Evolutionary conservation across 176 grass and related monocot genomes (phyloP).

Genomic region (Poa annua): DNA sequence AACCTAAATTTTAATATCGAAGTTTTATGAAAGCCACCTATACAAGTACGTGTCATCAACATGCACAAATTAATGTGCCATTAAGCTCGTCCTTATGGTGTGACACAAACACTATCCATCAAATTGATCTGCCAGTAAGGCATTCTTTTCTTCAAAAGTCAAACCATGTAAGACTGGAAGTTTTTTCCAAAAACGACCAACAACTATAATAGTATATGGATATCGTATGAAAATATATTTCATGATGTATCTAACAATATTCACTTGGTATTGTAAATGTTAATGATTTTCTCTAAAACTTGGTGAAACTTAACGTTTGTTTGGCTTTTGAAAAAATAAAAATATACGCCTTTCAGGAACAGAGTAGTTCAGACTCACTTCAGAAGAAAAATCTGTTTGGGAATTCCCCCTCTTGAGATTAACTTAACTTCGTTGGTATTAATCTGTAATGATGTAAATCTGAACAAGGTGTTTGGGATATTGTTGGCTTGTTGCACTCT

Average conservation of each 20-base stretch:
- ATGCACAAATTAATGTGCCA: not conserved
- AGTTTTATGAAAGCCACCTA: not conserved
- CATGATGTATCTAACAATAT: too few relatives aligned
- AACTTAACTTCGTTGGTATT: constrained; percentile 16
- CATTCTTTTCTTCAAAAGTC: too few relatives aligned
- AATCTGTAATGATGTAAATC: not conserved
- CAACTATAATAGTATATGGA: too few relatives aligned
- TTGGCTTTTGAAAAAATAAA: too few relatives aligned
- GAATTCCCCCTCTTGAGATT: not conserved
- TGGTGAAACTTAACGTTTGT: too few relatives aligned
- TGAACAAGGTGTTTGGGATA: constrained; percentile 14
- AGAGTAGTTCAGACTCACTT: too few relatives aligned
- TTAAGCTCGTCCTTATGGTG: not conserved
- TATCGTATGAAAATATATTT: too few relatives aligned
- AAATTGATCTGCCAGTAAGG: not conserved
- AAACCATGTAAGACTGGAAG: too few relatives aligned
- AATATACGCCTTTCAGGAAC: too few relatives aligned
- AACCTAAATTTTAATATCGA: not conserved
- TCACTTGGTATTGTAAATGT: too few relatives aligned
- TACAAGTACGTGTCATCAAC: not conserved
- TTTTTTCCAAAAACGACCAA: too few relatives aligned
- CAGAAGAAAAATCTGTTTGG: constrained; percentile 20
- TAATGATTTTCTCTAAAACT: too few relatives aligned
- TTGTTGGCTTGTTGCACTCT: not conserved
- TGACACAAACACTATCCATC: not conserved